Conservation (phyloP, 306 rosid species). For the Chamaecrista fasciculata region DNA sequence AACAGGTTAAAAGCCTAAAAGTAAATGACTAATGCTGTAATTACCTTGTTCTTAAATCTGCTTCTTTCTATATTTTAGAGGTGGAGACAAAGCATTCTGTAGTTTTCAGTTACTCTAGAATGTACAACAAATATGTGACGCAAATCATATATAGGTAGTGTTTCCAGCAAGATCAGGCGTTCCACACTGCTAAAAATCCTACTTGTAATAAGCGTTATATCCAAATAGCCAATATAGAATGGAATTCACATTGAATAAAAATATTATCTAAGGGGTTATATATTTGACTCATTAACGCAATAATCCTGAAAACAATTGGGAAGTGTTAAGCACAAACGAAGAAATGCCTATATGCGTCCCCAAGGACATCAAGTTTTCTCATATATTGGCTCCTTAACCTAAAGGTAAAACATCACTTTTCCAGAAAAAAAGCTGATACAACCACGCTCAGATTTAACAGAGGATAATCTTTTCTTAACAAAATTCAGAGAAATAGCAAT, state of each 20-base stretch:
- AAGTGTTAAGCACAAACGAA: constrained; percentile 4
- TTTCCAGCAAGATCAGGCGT: background rate
- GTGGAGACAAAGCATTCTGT: background rate
- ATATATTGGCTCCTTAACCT: constrained; percentile 34
- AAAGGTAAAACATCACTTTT: constrained; percentile 22
- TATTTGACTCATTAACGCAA: constrained; percentile 29
- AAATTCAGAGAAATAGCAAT: constrained; percentile 25
- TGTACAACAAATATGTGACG: background rate
- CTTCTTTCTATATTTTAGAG: background rate
- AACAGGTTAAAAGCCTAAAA: too few relatives aligned
- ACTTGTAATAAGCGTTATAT: background rate
- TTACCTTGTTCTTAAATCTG: background rate
- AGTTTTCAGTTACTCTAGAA: background rate
- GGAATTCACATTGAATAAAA: constrained; percentile 2
- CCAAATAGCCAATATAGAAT: constrained; percentile 3
- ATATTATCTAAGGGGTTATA: constrained; percentile 10
- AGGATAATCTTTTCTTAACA: constrained; percentile 28
- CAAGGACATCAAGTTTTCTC: constrained; percentile 36
- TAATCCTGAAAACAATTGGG: constrained; percentile 36
- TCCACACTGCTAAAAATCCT: background rate
- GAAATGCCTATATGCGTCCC: constrained; percentile 36
- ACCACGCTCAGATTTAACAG: constrained; percentile 28
- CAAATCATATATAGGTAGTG: background rate
- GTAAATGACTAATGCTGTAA: too few relatives aligned
- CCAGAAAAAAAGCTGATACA: constrained; percentile 33